phyloP scores from a whole-genome alignment of 805 yeast genomes.

The Candida ficus region DNA sequence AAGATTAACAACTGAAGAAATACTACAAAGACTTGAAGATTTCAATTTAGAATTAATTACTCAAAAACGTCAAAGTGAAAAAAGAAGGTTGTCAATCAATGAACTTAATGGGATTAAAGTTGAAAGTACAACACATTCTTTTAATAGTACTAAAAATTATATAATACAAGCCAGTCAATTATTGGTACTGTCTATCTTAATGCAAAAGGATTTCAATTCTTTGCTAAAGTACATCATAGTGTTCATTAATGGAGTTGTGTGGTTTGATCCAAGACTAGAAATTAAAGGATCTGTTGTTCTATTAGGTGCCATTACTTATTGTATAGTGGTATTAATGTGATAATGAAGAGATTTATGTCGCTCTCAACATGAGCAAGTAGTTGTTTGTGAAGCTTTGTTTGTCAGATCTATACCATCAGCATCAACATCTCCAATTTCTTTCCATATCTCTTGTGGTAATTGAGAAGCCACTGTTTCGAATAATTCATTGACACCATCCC shows the following conservation, averaged over 20 bases:
- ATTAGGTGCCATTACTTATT: background rate
- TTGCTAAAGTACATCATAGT: background rate
- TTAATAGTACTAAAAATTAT: background rate
- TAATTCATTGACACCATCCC: slow-evolving; percentile 48
- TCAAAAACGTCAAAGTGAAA: too few species aligned
- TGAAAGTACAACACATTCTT: too few species aligned
- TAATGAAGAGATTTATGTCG: too few species aligned
- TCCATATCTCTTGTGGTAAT: slow-evolving; percentile 33
- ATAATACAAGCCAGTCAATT: slow-evolving; percentile 1
- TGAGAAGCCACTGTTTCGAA: slow-evolving; percentile 41
- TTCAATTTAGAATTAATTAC: slow-evolving; percentile 4
- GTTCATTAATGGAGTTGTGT: slow-evolving; percentile 1
- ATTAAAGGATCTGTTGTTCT: background rate
- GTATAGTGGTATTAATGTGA: background rate
- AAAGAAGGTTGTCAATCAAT: background rate
- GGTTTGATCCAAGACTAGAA: background rate
- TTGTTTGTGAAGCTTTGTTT: slow-evolving; percentile 5
- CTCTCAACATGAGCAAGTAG: slow-evolving; percentile 1
- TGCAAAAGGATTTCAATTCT: background rate
- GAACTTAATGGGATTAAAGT: background rate
- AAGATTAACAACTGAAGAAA: slow-evolving; percentile 41
- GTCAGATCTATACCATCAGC: slow-evolving; percentile 27
- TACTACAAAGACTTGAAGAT: slow-evolving; percentile 28
- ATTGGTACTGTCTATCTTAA: background rate
- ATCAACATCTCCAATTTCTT: slow-evolving; percentile 15